Evolutionary conservation across 768 basidiomycete genomes (phyloP).

Genomic region (Mycena haematopus): DNA sequence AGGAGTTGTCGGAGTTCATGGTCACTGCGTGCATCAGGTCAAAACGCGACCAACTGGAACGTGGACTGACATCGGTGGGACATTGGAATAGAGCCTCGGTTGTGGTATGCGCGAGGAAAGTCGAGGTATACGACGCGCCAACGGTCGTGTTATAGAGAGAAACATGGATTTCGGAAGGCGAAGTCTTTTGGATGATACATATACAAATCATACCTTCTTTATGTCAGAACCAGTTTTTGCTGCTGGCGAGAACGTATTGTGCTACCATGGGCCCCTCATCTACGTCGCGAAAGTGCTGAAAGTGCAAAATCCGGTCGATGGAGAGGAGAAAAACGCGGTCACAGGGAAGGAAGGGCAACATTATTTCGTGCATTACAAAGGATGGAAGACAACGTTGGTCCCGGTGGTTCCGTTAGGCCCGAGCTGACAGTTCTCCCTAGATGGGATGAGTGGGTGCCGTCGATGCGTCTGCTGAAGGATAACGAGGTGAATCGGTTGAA

Average conservation of each 20-base stretch:
- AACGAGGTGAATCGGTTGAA: constrained; percentile 80
- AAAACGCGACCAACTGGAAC: neutral
- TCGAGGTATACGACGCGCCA: constrained; percentile 14
- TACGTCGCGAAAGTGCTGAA: constrained; percentile 95
- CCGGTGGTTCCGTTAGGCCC: neutral
- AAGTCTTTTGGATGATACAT: neutral
- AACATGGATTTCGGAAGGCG: constrained; percentile 15
- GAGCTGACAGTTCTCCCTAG: constrained; percentile 44
- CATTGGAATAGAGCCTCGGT: constrained; percentile 3
- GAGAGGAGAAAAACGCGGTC: constrained; percentile 67
- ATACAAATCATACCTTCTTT: neutral
- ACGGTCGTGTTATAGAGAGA: constrained; percentile 11
- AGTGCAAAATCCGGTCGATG: constrained; percentile 49
- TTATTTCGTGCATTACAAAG: constrained; percentile 98
- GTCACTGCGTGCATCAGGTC: constrained; percentile 14
- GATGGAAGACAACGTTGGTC: constrained; percentile 96
- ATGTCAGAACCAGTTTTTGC: constrained; percentile 48
- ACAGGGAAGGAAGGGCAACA: constrained; percentile 74
- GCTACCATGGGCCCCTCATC: constrained; percentile 94
- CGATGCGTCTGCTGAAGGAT: constrained; percentile 78
- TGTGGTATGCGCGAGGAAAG: constrained; percentile 2
- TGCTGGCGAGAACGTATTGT: constrained; percentile 81
- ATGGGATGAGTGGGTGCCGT: constrained; percentile 98
- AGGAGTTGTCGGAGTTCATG: constrained; percentile 16
- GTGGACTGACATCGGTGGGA: constrained; percentile 10